Base-by-base conservation (phyloP, 257 asterid genomes). In the Rehmannia glutinosa region DNA sequence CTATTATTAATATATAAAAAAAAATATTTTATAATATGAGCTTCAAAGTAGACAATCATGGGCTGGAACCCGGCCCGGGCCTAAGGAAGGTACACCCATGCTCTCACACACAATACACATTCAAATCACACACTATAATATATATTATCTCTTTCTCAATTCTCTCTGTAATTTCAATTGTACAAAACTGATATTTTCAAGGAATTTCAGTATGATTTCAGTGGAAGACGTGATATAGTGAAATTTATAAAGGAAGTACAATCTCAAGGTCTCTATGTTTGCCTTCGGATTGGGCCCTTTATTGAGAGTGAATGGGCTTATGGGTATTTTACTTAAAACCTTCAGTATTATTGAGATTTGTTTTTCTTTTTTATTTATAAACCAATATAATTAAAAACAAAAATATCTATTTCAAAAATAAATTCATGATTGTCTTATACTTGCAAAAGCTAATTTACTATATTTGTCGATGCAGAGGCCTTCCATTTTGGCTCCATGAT, bases 401-500 rank as follows among this genome's bases (percentile, higher is more conserved):
- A 17, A 47, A 47, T 12, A n/a, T 43, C 7, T 3, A n/a, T 35
- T 2, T 9, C 3, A 11, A 8, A 32, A 38, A n/a, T n/a, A n/a
- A n/a, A n/a, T n/a, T n/a, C n/a, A n/a, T n/a, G n/a, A n/a, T n/a
- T n/a, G n/a, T n/a, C n/a, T n/a, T 23, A n/a, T 23, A 45, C 13
- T 1, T 38, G 3, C 43, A 6, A 38, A 43, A 12, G 20, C 1
- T 43, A 13, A 13, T 25, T 32, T 25, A 0, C 30, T 20, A 27
- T 16, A 13, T 43, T 50, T 52, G 28, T 0, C 27, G 33, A 1
- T 41, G 64, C 74, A 92, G 98, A 54, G 98, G 97, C 15, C 68
- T 92, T 5, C 98, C 98, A 1, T 84, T 84, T 79, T 92, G 98
- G 98, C 85, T 92, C 58, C 98, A 81, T 43, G 98, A 90, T 66